These are phyloP conservation scores for Populus hybrid DNA, from an alignment of 441 rosid genomes.

Conservation along the genomic window DNA sequence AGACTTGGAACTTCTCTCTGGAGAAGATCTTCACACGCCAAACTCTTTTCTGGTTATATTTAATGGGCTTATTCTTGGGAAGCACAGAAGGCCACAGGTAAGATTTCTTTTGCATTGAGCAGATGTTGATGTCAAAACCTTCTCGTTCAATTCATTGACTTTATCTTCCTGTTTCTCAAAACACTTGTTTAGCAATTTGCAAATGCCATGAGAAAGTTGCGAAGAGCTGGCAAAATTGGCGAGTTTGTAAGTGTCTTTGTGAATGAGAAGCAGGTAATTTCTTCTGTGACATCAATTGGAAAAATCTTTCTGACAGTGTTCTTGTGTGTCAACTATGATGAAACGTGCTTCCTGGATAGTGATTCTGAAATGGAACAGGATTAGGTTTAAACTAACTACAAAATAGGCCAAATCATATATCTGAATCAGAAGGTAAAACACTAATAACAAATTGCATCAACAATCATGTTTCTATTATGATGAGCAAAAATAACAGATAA, in stretches of 20 bases:
- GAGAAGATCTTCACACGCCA: conserved; percentile 87
- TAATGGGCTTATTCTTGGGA: conserved; percentile 94
- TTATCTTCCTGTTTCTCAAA: conserved; percentile 4
- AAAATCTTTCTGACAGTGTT: not conserved
- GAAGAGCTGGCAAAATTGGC: conserved; percentile 90
- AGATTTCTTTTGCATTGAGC: not conserved
- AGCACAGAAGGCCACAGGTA: conserved; percentile 95
- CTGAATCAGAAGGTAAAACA: not conserved
- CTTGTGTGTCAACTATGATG: not conserved
- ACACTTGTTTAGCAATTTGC: conserved; percentile 58
- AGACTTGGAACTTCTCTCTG: conserved; percentile 77
- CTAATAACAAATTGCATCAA: not conserved
- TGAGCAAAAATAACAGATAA: not conserved
- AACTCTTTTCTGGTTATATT: conserved; percentile 77
- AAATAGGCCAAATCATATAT: not conserved
- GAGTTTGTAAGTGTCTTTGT: conserved; percentile 88
- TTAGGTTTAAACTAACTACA: not conserved
- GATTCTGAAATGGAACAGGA: not conserved
- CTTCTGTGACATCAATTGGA: conserved; percentile 3
- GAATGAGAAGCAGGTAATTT: conserved; percentile 89
- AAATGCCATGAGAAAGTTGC: conserved; percentile 65
- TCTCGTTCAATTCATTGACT: conserved; percentile 16
- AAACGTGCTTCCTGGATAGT: not conserved
- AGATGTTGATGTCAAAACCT: conserved; percentile 7
- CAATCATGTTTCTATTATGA: not conserved